These are phyloP conservation scores for Paramyrothecium sp. DNA, from an alignment of 2,329 filamentous ascomycete species.

Conservation along the genomic window DNA sequence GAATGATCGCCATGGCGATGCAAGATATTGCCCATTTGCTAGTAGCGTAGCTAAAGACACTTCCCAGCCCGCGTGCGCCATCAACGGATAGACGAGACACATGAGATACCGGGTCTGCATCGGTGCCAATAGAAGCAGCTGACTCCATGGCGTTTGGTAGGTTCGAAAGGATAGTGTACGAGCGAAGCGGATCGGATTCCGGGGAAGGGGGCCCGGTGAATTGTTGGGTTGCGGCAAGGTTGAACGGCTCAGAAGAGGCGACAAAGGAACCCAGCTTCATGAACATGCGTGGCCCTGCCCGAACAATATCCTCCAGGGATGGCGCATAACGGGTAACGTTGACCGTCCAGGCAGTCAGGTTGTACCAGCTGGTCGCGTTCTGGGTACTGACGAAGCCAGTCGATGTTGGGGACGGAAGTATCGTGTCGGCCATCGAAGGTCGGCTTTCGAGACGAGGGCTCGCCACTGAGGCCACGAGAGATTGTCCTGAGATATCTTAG, in stretches of 20 bases:
- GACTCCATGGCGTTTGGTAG: constrained; percentile 28
- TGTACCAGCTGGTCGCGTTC: constrained; percentile 47
- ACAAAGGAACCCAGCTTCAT: constrained; percentile 66
- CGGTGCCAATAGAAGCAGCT: constrained; percentile 8
- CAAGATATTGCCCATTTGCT: constrained; percentile 91
- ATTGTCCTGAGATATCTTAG: neutral
- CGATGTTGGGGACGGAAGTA: constrained; percentile 13
- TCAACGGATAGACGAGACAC: constrained; percentile 54
- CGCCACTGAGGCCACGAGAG: neutral
- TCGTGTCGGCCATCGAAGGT: constrained; percentile 15
- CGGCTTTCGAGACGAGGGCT: constrained; percentile 5
- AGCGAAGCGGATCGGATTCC: constrained; percentile 15
- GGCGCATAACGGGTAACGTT: constrained; percentile 61
- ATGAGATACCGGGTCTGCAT: constrained; percentile 13
- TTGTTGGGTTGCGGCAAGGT: constrained; percentile 48
- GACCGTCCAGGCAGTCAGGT: constrained; percentile 55
- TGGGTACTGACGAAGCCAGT: constrained; percentile 23
- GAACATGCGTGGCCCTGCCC: constrained; percentile 68
- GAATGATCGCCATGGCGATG: constrained; percentile 78
- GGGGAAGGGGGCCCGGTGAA: constrained; percentile 14
- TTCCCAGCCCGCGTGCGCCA: constrained; percentile 69
- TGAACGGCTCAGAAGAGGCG: constrained; percentile 57
- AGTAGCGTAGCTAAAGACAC: constrained; percentile 85
- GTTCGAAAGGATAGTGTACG: constrained; percentile 19
- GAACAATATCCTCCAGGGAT: constrained; percentile 66